Evolutionary conservation across 2,329 filamentous ascomycete species (phyloP).

Genomic region (Apiospora pterosperma): DNA sequence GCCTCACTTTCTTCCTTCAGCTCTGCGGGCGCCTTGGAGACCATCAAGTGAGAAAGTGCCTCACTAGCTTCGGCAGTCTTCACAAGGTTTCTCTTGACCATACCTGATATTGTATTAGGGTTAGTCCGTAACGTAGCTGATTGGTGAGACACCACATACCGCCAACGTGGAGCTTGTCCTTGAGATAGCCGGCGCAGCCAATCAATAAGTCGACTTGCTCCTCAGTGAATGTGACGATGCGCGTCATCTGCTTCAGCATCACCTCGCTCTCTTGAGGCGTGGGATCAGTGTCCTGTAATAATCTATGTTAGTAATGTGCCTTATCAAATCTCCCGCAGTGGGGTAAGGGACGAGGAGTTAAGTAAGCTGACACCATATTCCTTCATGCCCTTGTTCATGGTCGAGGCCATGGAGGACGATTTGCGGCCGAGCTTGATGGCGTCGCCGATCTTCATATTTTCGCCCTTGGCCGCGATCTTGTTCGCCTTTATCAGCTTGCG

Average conservation of each 20-base stretch:
- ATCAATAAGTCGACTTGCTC: background rate
- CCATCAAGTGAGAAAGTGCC: background rate
- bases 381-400: background rate
- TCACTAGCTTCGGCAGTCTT: background rate
- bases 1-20: background rate
- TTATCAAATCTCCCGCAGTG: too few species aligned
- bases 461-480: constrained; percentile 4
- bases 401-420: background rate
- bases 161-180: background rate
- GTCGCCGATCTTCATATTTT: background rate
- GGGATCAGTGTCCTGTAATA: background rate
- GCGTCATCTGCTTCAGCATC: background rate
- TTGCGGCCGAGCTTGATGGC: constrained; percentile 2
- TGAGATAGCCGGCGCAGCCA: background rate
- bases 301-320: background rate
- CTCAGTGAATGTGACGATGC: background rate
- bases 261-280: background rate
- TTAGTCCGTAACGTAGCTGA: too few species aligned
- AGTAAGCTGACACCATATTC: background rate
- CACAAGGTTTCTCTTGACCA: background rate
- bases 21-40: background rate
- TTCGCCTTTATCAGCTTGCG: background rate
- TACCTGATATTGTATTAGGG: background rate
- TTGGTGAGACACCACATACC: background rate
- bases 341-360: too few species aligned